A percentile compares a stretch with the other conserved stretches of the same genome.
Evolutionary conservation across 495 filamentous ascomycete genomes (phyloP).

Genomic region (Cercophora newfieldiana): DNA sequence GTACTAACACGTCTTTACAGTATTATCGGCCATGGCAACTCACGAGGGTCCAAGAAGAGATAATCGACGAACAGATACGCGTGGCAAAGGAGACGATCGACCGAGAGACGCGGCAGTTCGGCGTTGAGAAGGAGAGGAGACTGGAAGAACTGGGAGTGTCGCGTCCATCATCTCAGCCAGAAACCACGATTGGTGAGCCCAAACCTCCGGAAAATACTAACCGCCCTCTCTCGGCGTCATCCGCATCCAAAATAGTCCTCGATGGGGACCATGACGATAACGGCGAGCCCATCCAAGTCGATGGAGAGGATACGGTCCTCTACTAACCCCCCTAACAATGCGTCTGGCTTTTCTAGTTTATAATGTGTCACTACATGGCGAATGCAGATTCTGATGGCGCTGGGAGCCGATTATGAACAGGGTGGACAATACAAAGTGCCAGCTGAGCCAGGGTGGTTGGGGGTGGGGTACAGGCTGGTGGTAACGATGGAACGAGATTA

Average conservation of each 20-base stretch:
- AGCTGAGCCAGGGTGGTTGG: not conserved
- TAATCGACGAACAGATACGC: slow-evolving; percentile 48
- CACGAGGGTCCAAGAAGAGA: slow-evolving; percentile 51
- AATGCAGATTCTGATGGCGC: not conserved
- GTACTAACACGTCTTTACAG: slow-evolving; percentile 47
- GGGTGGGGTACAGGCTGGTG: not conserved
- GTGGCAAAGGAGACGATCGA: slow-evolving; percentile 48
- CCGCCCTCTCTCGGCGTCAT: slow-evolving; percentile 25
- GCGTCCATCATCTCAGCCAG: slow-evolving; percentile 26
- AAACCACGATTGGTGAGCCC: slow-evolving; percentile 50
- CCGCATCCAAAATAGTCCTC: slow-evolving; percentile 26
- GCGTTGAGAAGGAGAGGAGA: slow-evolving; percentile 36
- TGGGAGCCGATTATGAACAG: not conserved
- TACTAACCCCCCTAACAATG: slow-evolving; percentile 56
- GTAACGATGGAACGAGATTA: not conserved
- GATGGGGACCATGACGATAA: slow-evolving; percentile 60
- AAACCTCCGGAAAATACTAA: slow-evolving; percentile 46
- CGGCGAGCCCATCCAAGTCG: slow-evolving; percentile 64
- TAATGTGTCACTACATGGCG: not conserved
- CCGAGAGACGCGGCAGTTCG: slow-evolving; percentile 46
- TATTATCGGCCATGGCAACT: slow-evolving; percentile 89
- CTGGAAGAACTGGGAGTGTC: slow-evolving; percentile 33
- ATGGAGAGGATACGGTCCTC: slow-evolving; percentile 82
- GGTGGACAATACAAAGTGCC: not conserved
- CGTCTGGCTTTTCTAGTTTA: not conserved